Base-by-base conservation (phyloP, 2,329 filamentous ascomycete genomes). In the Beauveria scarabaeidicola region DNA sequence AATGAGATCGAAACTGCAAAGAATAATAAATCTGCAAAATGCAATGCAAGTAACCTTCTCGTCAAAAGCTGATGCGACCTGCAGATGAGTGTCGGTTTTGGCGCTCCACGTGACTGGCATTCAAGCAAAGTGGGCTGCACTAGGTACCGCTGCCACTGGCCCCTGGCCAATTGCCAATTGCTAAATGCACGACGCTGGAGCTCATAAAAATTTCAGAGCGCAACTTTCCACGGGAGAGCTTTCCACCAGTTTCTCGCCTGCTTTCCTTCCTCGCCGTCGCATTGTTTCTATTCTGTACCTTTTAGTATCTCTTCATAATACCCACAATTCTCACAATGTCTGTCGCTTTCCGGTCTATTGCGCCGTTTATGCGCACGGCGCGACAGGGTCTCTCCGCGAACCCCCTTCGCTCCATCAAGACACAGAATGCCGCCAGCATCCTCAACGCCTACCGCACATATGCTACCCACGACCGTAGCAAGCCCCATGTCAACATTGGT, bases 401-500 rank as follows among this genome's bases (percentile, higher is more conserved):
- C 78, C 90, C 91, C 57, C 80, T 97, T 67, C 89, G 91, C 76
- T 82, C 83, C 69, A 75, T 88, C 69, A 81, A 81, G 70, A 76
- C 78, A 66, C 82, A 86, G 74, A 84, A 83, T 71, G 80, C 81
- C 66, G 79, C 82, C 66, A 81, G 83, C 64, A 80, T 87, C 67
- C 78, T 88, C 70, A 86, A 85, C 76, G 77, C 87, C 69, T 81
- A 82, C 72, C 80, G 85, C 67, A 80, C 79, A 71, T 88, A 87
- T 68, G 85, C 85, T 63, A 80, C 81, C 61, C 99, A 89, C 73
- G 86, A 95, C 83, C 87, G 94, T 73, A 86, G 81, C 73, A 99
- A 99, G 84, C 94, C 94, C 62, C 94, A 99, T 76, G 93, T 99
- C 66, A 99, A 99, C 80, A 94, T 99, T 72, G 94, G 94, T 90